phyloP scores from a whole-genome alignment of 2,329 filamentous ascomycete species.

The Drechslerella dactyloides region DNA sequence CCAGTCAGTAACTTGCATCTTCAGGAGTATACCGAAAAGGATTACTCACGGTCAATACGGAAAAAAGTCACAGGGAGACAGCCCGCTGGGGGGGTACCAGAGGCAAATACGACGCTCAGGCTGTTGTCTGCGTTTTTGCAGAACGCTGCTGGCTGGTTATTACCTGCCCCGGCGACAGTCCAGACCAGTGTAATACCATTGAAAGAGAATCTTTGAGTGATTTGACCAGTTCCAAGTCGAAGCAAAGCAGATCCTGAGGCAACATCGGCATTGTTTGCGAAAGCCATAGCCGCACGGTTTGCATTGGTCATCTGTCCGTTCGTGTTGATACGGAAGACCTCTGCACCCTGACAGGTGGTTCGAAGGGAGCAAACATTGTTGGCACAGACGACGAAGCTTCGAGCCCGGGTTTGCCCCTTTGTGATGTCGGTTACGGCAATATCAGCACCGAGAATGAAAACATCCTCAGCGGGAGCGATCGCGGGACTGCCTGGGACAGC shows the following conservation, averaged over 20 bases:
- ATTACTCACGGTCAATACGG: slow-evolving; percentile 15
- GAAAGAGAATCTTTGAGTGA: slow-evolving; percentile 25
- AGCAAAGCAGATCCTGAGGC: slow-evolving; percentile 25
- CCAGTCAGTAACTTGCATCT: not conserved
- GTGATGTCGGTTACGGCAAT: not conserved
- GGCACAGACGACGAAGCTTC: slow-evolving; percentile 22
- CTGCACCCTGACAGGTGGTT: slow-evolving; percentile 18
- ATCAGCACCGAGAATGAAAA: slow-evolving; percentile 28
- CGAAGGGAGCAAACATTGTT: slow-evolving; percentile 30
- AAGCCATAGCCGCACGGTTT: slow-evolving; percentile 8
- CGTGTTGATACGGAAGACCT: slow-evolving; percentile 28
- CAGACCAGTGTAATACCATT: slow-evolving; percentile 18
- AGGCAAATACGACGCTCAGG: slow-evolving; percentile 21
- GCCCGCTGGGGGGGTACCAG: slow-evolving; percentile 3
- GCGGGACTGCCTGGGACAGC: too few species aligned
- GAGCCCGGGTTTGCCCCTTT: not conserved
- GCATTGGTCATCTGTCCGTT: slow-evolving; percentile 14
- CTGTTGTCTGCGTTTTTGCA: slow-evolving; percentile 34
- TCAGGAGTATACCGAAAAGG: not conserved
- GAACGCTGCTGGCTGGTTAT: slow-evolving; percentile 5
- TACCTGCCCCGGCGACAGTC: slow-evolving; percentile 1
- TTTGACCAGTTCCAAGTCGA: slow-evolving; percentile 31
- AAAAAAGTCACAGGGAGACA: slow-evolving; percentile 17
- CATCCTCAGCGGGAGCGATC: not conserved
- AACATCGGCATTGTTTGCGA: slow-evolving; percentile 27